phyloP scores from a whole-genome alignment of 2,329 filamentous ascomycete genomes.

The Nannizziopsis arthrosporioides region DNA sequence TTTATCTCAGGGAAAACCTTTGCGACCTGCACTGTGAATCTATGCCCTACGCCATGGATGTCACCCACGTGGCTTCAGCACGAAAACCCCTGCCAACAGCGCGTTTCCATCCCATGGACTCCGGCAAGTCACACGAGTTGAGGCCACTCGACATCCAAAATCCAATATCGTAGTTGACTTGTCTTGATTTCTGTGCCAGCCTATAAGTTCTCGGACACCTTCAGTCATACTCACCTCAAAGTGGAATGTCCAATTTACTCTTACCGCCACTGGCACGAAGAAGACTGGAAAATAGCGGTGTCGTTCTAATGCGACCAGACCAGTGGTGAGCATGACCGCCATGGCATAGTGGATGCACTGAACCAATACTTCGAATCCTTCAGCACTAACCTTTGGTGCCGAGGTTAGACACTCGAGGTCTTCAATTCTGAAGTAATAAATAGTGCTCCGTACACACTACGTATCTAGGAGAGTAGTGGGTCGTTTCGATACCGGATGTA shows the following conservation, averaged over 20 bases:
- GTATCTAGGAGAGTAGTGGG: no score
- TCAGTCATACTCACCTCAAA: no score
- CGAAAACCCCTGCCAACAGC: conserved; percentile 83
- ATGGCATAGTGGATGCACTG: conserved; percentile 67
- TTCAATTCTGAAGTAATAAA: background rate
- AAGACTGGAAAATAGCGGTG: conserved; percentile 62
- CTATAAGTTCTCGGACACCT: no score
- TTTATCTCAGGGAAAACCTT: conserved; percentile 65
- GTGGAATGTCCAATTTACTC: no score
- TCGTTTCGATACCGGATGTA: no score
- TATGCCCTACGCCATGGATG: conserved; percentile 68
- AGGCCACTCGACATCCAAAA: no score
- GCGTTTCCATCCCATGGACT: conserved; percentile 80
- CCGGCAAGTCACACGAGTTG: conserved; percentile 49
- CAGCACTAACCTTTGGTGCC: conserved; percentile 43
- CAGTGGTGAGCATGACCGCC: no score
- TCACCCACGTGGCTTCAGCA: conserved; percentile 81
- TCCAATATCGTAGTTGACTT: no score
- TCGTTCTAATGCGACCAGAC: conserved; percentile 79
- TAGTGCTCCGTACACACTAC: no score
- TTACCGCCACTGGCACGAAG: conserved; percentile 46
- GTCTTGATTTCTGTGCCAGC: no score
- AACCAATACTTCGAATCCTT: conserved; percentile 73
- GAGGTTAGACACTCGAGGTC: conserved; percentile 4
- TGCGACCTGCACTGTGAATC: conserved; percentile 67